These are phyloP conservation scores for Metschnikowia rubicola DNA, from an alignment of 805 yeast species.

Conservation along the genomic window DNA sequence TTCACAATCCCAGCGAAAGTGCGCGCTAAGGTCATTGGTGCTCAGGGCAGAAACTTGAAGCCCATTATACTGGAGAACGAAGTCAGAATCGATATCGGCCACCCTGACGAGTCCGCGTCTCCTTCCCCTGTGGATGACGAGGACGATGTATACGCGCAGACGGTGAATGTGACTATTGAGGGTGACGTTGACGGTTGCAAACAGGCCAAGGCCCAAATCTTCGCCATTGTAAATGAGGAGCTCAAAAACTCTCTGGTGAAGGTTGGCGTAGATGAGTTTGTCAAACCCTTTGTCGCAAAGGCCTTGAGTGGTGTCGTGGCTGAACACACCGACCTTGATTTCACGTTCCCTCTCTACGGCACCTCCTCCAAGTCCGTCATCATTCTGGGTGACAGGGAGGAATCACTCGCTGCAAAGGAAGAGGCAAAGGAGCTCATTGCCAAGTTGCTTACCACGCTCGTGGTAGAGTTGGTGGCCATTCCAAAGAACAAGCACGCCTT, in stretches of 20 bases:
- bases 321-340: conserved; percentile 26
- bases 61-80: conserved; percentile 70
- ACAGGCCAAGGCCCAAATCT: conserved; percentile 65
- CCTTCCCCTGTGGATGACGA: conserved; percentile 27
- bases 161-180: conserved; percentile 61
- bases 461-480: conserved; percentile 54
- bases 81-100: conserved; percentile 67
- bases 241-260: conserved; percentile 55
- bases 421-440: conserved; percentile 45
- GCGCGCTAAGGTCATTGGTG: conserved; percentile 79
- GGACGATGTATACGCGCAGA: conserved; percentile 57
- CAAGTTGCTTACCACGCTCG: conserved; percentile 43
- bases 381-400: conserved; percentile 70
- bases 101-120: conserved; percentile 20
- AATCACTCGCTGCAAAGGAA: conserved; percentile 53
- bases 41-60: conserved; percentile 77
- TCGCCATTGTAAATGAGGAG: conserved; percentile 71
- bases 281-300: conserved; percentile 28
- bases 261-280: conserved; percentile 40
- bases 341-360: conserved; percentile 36
- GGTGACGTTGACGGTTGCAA: conserved; percentile 86
- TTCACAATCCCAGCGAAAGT: conserved; percentile 73
- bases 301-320: conserved; percentile 25
- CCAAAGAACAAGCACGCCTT: conserved; percentile 70
- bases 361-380: conserved; percentile 39